A percentile compares a stretch with the other conserved stretches of the same genome.
phyloP scores from a whole-genome alignment of 2,329 filamentous ascomycete species.

The Fusarium succisae region DNA sequence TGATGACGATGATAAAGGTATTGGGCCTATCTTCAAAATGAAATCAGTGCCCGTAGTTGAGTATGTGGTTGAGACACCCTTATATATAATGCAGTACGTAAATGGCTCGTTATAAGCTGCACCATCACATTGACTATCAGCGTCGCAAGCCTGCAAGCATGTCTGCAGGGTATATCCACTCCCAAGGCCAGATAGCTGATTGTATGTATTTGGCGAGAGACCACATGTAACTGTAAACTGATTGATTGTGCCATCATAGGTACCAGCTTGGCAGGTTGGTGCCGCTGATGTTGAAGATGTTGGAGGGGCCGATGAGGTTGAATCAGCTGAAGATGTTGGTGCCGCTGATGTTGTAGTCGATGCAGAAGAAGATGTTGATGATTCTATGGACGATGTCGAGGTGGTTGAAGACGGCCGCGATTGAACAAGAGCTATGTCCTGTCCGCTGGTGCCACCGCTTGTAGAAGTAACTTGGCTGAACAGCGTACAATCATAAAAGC shows the following conservation, averaged over 20 bases:
- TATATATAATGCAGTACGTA: background rate
- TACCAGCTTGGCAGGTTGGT: background rate
- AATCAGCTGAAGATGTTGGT: background rate
- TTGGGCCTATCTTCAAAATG: background rate
- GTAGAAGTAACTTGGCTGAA: no score
- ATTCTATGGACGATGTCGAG: no score
- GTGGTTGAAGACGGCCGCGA: no score
- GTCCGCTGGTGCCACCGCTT: no score
- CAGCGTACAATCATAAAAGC: no score
- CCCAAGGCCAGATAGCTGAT: fast-evolving
- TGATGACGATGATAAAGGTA: background rate
- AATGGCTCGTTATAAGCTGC: background rate
- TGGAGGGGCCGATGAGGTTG: no score
- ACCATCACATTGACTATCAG: background rate
- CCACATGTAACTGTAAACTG: background rate
- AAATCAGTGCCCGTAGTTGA: fast-evolving
- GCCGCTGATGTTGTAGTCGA: no score
- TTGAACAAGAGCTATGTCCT: no score
- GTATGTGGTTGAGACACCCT: no score
- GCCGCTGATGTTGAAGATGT: no score
- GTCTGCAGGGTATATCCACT: background rate
- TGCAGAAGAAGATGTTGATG: background rate
- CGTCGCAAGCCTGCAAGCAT: background rate
- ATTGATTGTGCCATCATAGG: background rate
- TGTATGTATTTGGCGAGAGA: fast-evolving